phyloP scores from a whole-genome alignment of 2,329 filamentous ascomycete genomes.

The Hymenoscyphus occultus region DNA sequence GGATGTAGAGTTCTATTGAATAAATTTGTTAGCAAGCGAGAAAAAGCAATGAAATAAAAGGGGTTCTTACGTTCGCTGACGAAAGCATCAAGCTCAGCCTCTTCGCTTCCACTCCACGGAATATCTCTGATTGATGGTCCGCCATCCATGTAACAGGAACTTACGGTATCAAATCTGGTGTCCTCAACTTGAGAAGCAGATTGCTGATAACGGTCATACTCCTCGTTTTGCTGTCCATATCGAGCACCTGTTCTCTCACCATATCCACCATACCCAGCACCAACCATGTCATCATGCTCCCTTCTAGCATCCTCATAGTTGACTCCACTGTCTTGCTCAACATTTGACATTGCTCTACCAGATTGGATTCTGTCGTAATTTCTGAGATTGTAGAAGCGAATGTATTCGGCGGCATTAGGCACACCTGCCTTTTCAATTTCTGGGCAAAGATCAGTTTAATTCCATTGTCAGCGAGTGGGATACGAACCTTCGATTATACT shows the following conservation, averaged over 20 bases:
- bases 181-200: constrained; percentile 55
- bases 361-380: constrained; percentile 82
- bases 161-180: constrained; percentile 71
- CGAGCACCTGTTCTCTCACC: constrained; percentile 39
- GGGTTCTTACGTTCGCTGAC: constrained; percentile 48
- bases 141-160: constrained; percentile 78
- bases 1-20: constrained; percentile 53
- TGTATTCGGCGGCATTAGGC: constrained; percentile 66
- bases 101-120: constrained; percentile 53
- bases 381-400: constrained; percentile 80
- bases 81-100: constrained; percentile 57
- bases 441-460: background rate
- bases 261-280: constrained; percentile 41
- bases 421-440: constrained; percentile 62
- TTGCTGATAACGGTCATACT: constrained; percentile 62
- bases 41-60: no score
- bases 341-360: constrained; percentile 57
- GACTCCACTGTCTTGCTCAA: constrained; percentile 62
- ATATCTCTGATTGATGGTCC: constrained; percentile 64
- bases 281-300: constrained; percentile 59
- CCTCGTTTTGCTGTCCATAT: constrained; percentile 36
- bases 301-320: constrained; percentile 64
- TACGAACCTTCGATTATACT: constrained; percentile 64
- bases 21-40: background rate
- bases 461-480: background rate